phyloP scores from a whole-genome alignment of 805 yeast species.

The Kurtzmaniella fragi region DNA sequence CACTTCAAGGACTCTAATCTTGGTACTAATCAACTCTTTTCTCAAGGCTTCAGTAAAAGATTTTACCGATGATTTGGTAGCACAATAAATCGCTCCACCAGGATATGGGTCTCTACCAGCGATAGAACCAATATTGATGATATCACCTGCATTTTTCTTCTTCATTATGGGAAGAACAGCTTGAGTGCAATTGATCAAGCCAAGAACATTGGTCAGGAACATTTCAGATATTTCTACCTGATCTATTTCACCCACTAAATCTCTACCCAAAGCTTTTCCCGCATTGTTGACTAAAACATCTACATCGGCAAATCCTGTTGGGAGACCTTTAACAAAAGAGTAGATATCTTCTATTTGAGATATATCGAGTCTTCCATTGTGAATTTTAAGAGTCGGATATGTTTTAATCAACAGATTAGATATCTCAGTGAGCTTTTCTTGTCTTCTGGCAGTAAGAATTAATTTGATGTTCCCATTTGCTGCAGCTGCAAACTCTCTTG shows the following conservation, averaged over 20 bases:
- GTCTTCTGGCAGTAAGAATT: constrained; percentile 35
- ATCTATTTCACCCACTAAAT: constrained; percentile 24
- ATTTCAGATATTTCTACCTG: constrained; percentile 29
- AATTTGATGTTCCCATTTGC: constrained; percentile 32
- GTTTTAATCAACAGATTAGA: constrained; percentile 18
- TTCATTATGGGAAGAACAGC: constrained; percentile 33
- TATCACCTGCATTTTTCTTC: constrained; percentile 30
- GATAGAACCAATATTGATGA: constrained; percentile 32
- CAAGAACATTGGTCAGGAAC: constrained; percentile 34
- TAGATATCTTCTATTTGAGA: constrained; percentile 19
- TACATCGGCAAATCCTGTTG: constrained; percentile 29
- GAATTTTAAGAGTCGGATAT: constrained; percentile 23
- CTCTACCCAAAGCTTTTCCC: constrained; percentile 35
- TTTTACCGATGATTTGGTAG: constrained; percentile 33
- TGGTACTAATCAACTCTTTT: constrained; percentile 31
- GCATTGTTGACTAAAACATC: constrained; percentile 37
- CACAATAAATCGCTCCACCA: constrained; percentile 36
- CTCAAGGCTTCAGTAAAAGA: constrained; percentile 30
- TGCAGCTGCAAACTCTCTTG: constrained; percentile 34
- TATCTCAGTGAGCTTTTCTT: constrained; percentile 20
- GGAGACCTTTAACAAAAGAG: constrained; percentile 25
- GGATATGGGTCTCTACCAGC: constrained; percentile 37
- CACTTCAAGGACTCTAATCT: constrained; percentile 33
- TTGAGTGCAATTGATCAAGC: constrained; percentile 32
- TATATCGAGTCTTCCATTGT: constrained; percentile 28